Conservation (phyloP, 2,329 filamentous ascomycete genomes). For the Sclerotinia spermophila region DNA sequence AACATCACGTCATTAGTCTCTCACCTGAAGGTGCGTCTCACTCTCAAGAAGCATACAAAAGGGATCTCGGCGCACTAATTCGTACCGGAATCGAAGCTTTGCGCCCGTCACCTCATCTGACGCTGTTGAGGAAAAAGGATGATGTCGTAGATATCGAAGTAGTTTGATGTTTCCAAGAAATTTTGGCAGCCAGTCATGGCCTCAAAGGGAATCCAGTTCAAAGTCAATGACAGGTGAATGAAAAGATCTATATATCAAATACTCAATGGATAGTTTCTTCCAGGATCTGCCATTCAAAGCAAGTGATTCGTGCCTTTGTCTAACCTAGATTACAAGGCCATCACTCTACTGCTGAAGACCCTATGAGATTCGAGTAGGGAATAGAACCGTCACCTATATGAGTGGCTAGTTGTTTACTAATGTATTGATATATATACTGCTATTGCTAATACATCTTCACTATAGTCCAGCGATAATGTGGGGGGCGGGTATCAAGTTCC, state of each 20-base stretch:
- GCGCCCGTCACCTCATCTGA: not conserved
- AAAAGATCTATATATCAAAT: not conserved
- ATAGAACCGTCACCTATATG: not conserved
- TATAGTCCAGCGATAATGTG: not conserved
- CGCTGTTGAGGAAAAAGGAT: accelerated
- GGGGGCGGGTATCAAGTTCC: too few relatives aligned
- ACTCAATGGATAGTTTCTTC: not conserved
- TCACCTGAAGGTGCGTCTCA: not conserved
- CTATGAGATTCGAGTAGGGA: accelerated
- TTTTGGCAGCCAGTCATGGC: too few relatives aligned
- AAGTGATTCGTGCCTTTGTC: not conserved
- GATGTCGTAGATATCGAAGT: not conserved
- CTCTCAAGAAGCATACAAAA: not conserved
- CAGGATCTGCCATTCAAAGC: not conserved
- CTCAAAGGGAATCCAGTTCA: not conserved
- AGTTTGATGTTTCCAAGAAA: not conserved
- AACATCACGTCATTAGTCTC: not conserved
- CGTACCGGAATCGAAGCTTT: not conserved
- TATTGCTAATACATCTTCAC: not conserved
- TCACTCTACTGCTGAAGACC: too few relatives aligned
- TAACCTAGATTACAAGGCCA: not conserved
- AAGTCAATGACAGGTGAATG: not conserved
- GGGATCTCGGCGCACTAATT: accelerated
- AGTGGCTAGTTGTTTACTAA: not conserved
- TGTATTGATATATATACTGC: not conserved